These are phyloP conservation scores for Aspergillus hancockii DNA, from an alignment of 495 filamentous ascomycete genomes.

Conservation along the genomic window DNA sequence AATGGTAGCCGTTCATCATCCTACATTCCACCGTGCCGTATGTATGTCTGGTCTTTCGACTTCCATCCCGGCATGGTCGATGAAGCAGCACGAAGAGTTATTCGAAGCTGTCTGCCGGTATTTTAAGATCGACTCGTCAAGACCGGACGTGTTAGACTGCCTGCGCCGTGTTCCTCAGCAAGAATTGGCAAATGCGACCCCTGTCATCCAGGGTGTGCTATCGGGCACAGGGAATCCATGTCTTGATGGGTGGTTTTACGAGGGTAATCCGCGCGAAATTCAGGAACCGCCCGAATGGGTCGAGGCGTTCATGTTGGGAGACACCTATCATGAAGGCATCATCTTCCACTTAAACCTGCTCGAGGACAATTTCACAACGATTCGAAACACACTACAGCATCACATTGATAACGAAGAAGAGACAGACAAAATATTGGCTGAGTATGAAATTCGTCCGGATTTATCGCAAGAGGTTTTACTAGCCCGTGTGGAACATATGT, in stretches of 20 bases:
- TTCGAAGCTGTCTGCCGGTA: slow-evolving; percentile 24
- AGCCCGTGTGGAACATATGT: slow-evolving; percentile 31
- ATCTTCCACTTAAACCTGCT: slow-evolving; percentile 35
- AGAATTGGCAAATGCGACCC: slow-evolving; percentile 30
- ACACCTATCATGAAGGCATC: slow-evolving; percentile 36
- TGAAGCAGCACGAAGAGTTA: slow-evolving; percentile 27
- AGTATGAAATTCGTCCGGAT: slow-evolving; percentile 21
- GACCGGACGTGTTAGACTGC: slow-evolving; percentile 17
- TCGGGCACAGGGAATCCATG: slow-evolving; percentile 33
- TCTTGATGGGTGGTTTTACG: slow-evolving; percentile 34
- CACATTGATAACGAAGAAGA: slow-evolving; percentile 17
- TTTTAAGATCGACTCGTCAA: slow-evolving; percentile 23
- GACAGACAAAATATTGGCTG: slow-evolving; percentile 23
- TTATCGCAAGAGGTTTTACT: slow-evolving; percentile 16
- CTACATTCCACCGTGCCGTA: slow-evolving; percentile 27
- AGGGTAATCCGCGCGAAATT: slow-evolving; percentile 19
- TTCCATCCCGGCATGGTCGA: slow-evolving; percentile 27
- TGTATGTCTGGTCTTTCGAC: slow-evolving; percentile 31
- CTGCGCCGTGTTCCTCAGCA: slow-evolving; percentile 29
- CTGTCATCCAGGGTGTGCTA: slow-evolving; percentile 25
- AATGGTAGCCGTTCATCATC: slow-evolving; percentile 31
- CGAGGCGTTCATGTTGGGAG: slow-evolving; percentile 30
- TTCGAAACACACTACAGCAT: slow-evolving; percentile 16
- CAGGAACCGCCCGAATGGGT: slow-evolving; percentile 28
- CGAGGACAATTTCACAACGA: slow-evolving; percentile 21